These are phyloP conservation scores for Phytophthora sansomeana DNA, from an alignment of 352 stramenopile species.

Conservation along the genomic window DNA sequence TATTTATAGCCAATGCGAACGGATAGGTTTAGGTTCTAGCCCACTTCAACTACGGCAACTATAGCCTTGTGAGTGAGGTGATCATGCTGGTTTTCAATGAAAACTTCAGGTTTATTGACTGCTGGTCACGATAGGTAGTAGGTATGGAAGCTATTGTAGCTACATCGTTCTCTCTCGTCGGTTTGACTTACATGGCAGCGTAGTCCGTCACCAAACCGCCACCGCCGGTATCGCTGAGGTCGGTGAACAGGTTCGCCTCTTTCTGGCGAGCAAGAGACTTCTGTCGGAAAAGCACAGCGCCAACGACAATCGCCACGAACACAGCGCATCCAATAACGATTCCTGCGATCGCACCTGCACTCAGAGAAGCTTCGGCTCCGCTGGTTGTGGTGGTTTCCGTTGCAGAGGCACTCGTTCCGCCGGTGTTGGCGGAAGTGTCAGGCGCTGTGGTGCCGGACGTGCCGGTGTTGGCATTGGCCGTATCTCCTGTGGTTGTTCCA, in stretches of 20 bases:
- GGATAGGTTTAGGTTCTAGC: background rate
- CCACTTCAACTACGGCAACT: background rate
- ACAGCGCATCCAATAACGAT: constrained; percentile 28
- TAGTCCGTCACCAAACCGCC: constrained; percentile 33
- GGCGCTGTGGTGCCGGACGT: background rate
- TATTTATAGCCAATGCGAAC: constrained; percentile 34
- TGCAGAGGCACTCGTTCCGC: background rate
- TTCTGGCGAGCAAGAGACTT: constrained; percentile 25
- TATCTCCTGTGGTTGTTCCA: background rate
- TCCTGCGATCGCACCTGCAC: constrained; percentile 19
- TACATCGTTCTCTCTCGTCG: background rate
- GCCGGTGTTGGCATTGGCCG: background rate
- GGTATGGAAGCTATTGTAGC: background rate
- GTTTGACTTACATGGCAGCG: constrained; percentile 28
- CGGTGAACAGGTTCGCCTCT: constrained; percentile 33
- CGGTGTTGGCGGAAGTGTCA: background rate
- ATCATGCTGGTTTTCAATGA: background rate
- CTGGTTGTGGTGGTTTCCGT: background rate
- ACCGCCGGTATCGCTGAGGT: constrained; percentile 24
- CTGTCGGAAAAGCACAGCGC: constrained; percentile 27
- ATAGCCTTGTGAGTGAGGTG: background rate
- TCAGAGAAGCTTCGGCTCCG: background rate
- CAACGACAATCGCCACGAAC: constrained; percentile 30
- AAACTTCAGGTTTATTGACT: background rate
- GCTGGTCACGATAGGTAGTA: background rate